Evolutionary conservation across 2,329 filamentous ascomycete genomes (phyloP).

Genomic region (Aspergillus sp.): DNA sequence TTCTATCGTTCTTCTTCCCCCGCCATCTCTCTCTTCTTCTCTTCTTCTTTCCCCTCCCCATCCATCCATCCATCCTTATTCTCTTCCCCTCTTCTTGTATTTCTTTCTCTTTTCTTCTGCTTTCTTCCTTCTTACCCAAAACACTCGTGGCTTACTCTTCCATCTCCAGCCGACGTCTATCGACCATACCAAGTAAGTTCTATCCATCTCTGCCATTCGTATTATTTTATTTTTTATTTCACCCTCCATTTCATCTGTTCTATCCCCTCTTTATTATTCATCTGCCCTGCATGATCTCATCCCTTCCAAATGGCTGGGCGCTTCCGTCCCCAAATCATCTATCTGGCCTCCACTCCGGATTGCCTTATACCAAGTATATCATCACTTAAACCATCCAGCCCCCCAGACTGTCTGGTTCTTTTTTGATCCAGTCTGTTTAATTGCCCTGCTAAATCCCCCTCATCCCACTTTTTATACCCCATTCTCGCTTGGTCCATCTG

Average conservation of each 20-base stretch:
- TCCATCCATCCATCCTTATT: too few relatives aligned
- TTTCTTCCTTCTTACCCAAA: constrained; percentile 6
- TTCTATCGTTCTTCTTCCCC: constrained; percentile 5
- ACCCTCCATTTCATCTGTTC: background rate
- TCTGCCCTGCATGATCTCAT: too few relatives aligned
- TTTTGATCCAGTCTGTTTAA: too few relatives aligned
- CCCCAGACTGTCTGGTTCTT: too few relatives aligned
- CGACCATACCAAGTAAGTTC: constrained; percentile 33
- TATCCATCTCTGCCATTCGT: too few relatives aligned
- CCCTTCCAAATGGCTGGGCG: too few relatives aligned
- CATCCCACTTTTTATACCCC: background rate
- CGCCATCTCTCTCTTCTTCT: constrained; percentile 2
- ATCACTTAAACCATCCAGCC: too few relatives aligned
- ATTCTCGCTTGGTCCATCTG: constrained; percentile 1
- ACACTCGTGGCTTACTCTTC: constrained; percentile 12
- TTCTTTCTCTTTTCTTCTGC: constrained; percentile 7
- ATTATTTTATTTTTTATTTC: constrained; percentile 5
- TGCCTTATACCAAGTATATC: too few relatives aligned
- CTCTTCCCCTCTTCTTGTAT: constrained; percentile 4
- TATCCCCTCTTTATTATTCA: background rate
- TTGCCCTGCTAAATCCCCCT: too few relatives aligned
- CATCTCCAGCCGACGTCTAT: constrained; percentile 31
- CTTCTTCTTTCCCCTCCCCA: constrained; percentile 1
- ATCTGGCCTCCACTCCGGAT: too few relatives aligned
- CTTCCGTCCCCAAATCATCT: too few relatives aligned